Percentiles rank a stretch among this genome's conserved stretches.
Evolutionary conservation across 768 basidiomycete species (phyloP).

Genomic region (Leccinum variicolor): DNA sequence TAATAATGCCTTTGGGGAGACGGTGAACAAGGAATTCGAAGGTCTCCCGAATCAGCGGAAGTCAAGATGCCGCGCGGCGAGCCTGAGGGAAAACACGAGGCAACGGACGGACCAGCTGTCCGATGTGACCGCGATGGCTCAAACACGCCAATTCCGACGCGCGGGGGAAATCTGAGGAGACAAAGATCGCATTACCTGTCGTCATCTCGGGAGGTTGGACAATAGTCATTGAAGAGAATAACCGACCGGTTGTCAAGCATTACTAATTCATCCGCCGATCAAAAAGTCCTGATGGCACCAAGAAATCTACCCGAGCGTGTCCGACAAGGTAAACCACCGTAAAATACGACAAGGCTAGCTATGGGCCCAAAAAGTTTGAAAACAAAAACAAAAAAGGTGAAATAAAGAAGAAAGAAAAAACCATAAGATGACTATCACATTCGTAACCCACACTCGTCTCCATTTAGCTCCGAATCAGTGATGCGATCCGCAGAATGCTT

Average conservation of each 20-base stretch:
- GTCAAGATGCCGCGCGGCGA: slow-evolving; percentile 9
- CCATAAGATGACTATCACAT: background rate
- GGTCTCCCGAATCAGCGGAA: background rate
- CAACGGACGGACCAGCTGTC: slow-evolving; percentile 1
- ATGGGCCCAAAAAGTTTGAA: background rate
- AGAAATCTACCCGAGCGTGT: background rate
- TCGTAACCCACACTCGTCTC: background rate
- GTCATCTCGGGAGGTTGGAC: background rate
- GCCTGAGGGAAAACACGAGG: slow-evolving; percentile 18
- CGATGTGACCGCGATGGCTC: slow-evolving; percentile 3
- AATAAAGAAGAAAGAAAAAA: background rate
- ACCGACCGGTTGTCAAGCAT: background rate
- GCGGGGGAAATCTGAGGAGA: background rate
- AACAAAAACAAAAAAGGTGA: background rate
- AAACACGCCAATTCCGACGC: background rate
- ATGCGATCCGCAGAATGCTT: slow-evolving; percentile 70
- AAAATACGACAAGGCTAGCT: slow-evolving; percentile 7
- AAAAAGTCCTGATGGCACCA: background rate
- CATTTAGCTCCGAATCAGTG: slow-evolving; percentile 15
- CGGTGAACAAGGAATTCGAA: slow-evolving; percentile 2
- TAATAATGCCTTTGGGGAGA: background rate
- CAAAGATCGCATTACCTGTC: background rate
- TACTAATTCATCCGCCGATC: background rate
- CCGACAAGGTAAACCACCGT: slow-evolving; percentile 4
- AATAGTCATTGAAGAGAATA: background rate